Percentiles rank a stretch among this genome's conserved stretches.
These are phyloP conservation scores for Populus simonii DNA, from an alignment of 345 rosid species.

Conservation along the genomic window DNA sequence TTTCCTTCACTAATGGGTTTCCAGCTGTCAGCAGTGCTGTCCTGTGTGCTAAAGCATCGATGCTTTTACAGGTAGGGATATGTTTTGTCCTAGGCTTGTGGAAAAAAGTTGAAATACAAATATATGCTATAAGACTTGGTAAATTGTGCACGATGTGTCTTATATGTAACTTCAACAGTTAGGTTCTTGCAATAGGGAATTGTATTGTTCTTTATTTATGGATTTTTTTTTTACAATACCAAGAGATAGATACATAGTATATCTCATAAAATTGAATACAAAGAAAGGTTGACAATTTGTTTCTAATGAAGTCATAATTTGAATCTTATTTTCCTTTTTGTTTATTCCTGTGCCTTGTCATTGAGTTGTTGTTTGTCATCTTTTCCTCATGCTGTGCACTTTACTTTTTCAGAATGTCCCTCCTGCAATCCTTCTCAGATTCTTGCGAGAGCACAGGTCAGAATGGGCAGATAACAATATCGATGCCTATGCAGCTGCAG, in stretches of 20 bases:
- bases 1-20: slow-evolving; percentile 78
- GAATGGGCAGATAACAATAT: slow-evolving; percentile 99
- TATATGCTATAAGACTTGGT: neutral
- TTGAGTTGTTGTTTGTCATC: neutral
- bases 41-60: slow-evolving; percentile 93
- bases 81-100: neutral
- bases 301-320: neutral
- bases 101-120: neutral
- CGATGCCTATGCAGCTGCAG: slow-evolving; percentile 94
- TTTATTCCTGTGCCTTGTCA: neutral
- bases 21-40: slow-evolving; percentile 75
- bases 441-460: slow-evolving; percentile 94
- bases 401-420: slow-evolving; percentile 68
- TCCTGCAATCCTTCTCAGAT: slow-evolving; percentile 94
- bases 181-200: neutral
- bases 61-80: slow-evolving; percentile 87
- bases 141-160: neutral
- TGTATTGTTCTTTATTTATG: neutral
- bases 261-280: neutral
- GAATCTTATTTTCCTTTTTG: neutral
- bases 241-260: neutral
- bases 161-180: neutral
- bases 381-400: neutral
- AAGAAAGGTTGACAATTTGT: neutral
- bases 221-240: neutral